Base-by-base conservation (phyloP, 1,284 basidiomycete genomes). In the Rhodotorula mucilaginosa region DNA sequence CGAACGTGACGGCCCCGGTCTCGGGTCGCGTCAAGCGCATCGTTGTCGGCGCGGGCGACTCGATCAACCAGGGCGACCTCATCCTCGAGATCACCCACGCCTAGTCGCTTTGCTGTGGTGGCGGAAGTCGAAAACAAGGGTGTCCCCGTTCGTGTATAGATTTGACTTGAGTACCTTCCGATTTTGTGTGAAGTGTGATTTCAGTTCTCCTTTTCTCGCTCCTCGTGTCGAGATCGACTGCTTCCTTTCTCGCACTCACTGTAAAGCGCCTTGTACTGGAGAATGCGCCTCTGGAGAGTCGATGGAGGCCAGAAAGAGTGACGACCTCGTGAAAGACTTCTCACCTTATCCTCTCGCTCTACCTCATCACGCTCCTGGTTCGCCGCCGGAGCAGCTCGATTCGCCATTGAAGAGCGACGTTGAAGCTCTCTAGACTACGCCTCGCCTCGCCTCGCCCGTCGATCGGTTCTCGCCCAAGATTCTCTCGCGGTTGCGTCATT, bases 1-100 rank as follows among this genome's bases (percentile, higher is more conserved):
- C 91, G 74, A 89, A 92, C 71, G 92, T 98, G 60, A 95, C 93
- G 39, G 91, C 94, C 34, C 94, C 96, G 49, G 94, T 97, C 60
- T 92, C 92, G 67, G 96, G 96, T 61, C 93, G 95, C 82, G 86
- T 98, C 83, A 93, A 92, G 84, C 89, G 93, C 61, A 92, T 99
- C 58, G 86, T 89, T 65, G 93, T 97, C 67, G 87, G 88, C 73
- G 91, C 93, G 86, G 91, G 90, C 74, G 69, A 79, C 75, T 65
- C 58, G 54, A 48, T 68, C 48, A 26, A 21, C 31, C 66, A 68
- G 58, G 66, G 92, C 67, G 92, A 95, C 82, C 84, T 95, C 78
- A 87, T 89, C 54, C 88, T 90, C 75, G 92, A 93, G 82, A 92
- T 94, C 79, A 86, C 88, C 67, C 90, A 91, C 80, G 49, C 72